Percentiles rank a stretch among this genome's conserved stretches.
Evolutionary conservation across 2,329 filamentous ascomycete genomes (phyloP).

Genomic region (Pleochaeta shiraiana): DNA sequence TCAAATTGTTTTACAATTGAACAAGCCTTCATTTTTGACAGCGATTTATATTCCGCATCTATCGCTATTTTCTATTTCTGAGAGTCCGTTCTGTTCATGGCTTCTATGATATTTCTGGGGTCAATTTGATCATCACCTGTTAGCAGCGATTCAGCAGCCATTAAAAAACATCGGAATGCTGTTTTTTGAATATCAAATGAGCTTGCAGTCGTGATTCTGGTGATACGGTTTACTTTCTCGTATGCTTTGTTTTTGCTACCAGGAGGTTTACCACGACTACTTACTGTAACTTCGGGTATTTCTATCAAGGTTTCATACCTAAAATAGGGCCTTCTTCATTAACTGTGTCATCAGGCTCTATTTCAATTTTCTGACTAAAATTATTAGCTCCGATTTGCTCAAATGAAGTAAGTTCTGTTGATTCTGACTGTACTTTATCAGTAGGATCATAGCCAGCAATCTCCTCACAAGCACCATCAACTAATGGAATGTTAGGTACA

Average conservation of each 20-base stretch:
- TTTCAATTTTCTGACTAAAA: no score
- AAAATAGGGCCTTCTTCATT: no score
- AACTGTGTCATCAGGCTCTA: no score
- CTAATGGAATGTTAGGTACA: not conserved
- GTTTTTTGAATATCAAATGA: not conserved
- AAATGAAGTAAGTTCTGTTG: no score
- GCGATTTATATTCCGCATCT: not conserved
- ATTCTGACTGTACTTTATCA: no score
- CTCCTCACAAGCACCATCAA: not conserved
- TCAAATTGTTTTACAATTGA: no score
- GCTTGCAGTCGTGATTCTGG: not conserved
- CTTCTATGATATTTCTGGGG: not conserved
- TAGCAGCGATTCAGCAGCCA: no score
- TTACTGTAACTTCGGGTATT: not conserved
- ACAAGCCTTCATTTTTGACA: no score
- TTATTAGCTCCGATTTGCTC: no score
- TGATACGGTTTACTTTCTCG: constrained; percentile 1
- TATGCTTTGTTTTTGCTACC: constrained; percentile 3
- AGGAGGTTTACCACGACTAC: not conserved
- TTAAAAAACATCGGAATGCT: not conserved
- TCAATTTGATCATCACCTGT: no score
- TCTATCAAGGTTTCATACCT: no score
- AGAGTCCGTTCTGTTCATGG: not conserved
- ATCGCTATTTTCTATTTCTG: not conserved
- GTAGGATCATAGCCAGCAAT: no score